Evolutionary conservation across 1,139 yeast genomes (phyloP), one percentile per base, ranked within the genome.

Genomic region (Candida anutae): DNA sequence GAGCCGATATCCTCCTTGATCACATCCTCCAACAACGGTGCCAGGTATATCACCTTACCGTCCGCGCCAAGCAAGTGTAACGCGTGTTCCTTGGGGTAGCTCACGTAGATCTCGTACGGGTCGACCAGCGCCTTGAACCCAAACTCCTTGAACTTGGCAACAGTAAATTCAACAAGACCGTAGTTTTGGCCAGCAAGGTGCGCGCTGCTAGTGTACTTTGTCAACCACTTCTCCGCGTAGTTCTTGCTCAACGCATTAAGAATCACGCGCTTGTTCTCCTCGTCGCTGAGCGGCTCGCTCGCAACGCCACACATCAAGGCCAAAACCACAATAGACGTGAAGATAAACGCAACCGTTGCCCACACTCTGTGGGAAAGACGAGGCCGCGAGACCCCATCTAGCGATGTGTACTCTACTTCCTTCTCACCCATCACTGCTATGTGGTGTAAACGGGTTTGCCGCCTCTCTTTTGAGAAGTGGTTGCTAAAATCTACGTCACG

Each of bases 1-100:
- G 94, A 68, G 20, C 87, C 77, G 19, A 74, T 69, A 50, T 87
- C 96, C 32, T 81, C 81, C 9, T 69, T 58, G 22, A 85, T 46
- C 10, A 55, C 76, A 46, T 85, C 95, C 53, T 85, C 95, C 37
- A 63, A 61, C 37, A 84, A 62, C 2, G 77, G 63, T 4, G 95
- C 87, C 34, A 63, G 59, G 50, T 74, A 83, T 23, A 69, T 50
- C 6, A 65, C 49, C 8, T 58, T 43, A 13, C 36, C 38, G 21
- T 40, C 31, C 4, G 35, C 21, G 6, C 48, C 38, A 19, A 68
- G 28, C 23, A 78, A 50, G 23, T 57, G 50, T 34, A 77, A 58
- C 15, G 50, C 61, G 26, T 67, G 71, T 13, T 64, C 67, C 5
- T 62, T 48, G 5, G 80, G 82, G 27, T 59, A 58, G 38, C 70